A percentile compares a stretch with the other conserved stretches of the same genome.
Evolutionary conservation across 2,329 filamentous ascomycete genomes (phyloP).

Genomic region (Claviceps sp.): DNA sequence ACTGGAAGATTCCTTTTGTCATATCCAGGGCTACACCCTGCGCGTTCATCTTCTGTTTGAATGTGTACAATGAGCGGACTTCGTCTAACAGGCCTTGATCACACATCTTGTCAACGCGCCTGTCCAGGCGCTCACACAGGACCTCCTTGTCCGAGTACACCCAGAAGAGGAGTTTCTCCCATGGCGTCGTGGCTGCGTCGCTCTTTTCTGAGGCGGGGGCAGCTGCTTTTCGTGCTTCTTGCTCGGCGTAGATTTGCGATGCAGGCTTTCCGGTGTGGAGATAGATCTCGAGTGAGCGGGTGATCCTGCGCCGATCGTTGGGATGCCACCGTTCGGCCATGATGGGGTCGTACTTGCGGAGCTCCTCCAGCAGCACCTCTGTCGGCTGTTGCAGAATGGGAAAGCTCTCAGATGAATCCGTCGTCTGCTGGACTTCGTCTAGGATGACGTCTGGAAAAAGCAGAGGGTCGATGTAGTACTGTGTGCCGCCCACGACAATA

Average conservation of each 20-base stretch:
- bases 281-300: slow-evolving; percentile 79
- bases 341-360: slow-evolving; percentile 69
- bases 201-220: slow-evolving; percentile 13
- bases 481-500: slow-evolving; percentile 84
- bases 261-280: slow-evolving; percentile 68
- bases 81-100: slow-evolving; percentile 37
- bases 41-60: slow-evolving; percentile 21
- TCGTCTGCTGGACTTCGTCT: slow-evolving; percentile 23
- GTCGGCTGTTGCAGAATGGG: slow-evolving; percentile 62
- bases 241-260: slow-evolving; percentile 77
- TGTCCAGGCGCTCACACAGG: slow-evolving; percentile 58
- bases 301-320: slow-evolving; percentile 80
- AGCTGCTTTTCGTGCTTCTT: slow-evolving; percentile 33
- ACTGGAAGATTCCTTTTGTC: slow-evolving; percentile 83
- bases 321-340: slow-evolving; percentile 94
- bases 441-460: slow-evolving; percentile 57
- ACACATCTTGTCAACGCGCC: slow-evolving; percentile 76
- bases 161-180: slow-evolving; percentile 68
- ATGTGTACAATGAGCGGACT: slow-evolving; percentile 30
- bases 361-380: slow-evolving; percentile 55
- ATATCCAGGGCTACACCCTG: slow-evolving; percentile 49
- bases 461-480: slow-evolving; percentile 86
- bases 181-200: slow-evolving; percentile 15
- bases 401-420: slow-evolving; percentile 30
- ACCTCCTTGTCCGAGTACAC: slow-evolving; percentile 59